Base-by-base conservation (phyloP, 2,329 filamentous ascomycete species). In the Colletotrichum sp. region DNA sequence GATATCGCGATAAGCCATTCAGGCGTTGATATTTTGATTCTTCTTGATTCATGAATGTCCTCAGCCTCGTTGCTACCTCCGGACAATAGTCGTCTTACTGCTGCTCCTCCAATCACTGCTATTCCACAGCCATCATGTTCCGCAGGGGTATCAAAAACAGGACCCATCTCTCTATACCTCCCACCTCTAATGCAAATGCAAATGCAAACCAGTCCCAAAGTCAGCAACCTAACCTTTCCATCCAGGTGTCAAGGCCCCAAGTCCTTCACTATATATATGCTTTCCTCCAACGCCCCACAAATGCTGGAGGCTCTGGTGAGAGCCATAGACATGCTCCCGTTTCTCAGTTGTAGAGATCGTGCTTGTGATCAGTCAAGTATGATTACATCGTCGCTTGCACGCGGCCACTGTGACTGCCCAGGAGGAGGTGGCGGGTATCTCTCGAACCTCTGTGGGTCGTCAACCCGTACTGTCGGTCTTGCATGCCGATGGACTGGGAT, bases 361-460 rank as follows among this genome's bases (percentile, higher is more conserved):
- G 34, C 16, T 49, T 7, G 34, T 15, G 26, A 28, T 82, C 69
- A 84, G 57, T 84, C 82, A 52, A 84, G 80, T 52, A 84, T 81
- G 76, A 84, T 82, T 52, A 84, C 79, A 49, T 83, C 77, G 34
- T 82, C 82, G 13, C 77, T 78, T 65, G 76, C 78, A 30, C 77
- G 79, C 16, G 78, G 77, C 67, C 79, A 79, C 60, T 78, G 77
- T 13, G 76, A 76, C 65, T 74, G 78, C 44, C 69, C n/a, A 55
- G 72, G 71, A 5, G 74, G 78, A 24, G 78, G 72, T 52, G 78
- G 75, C 21, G 63, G 57, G 52, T 81, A 77, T 57, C 49, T 77
- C 71, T 72, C 72, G 72, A 62, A 60, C 15, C 44, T 63, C 15
- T 34, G 36, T 7, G 49, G 57, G 7, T 52, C 65, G 6, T 68